Evolutionary conservation across 441 rosid genomes (phyloP), one percentile per base, ranked within the genome.

Genomic region (Viola pubescens): DNA sequence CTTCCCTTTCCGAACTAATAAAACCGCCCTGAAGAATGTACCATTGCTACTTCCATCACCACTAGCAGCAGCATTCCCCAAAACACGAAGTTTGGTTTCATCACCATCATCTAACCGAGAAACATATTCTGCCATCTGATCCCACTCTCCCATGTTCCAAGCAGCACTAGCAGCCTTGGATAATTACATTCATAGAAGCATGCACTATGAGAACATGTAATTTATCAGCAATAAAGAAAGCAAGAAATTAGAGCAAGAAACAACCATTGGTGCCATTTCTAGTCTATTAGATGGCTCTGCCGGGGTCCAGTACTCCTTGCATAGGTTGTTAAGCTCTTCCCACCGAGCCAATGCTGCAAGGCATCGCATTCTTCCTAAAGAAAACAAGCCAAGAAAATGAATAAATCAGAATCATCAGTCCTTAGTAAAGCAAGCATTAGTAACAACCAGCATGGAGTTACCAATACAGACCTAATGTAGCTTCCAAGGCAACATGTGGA

Each of bases 111-210:
- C 99, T 72, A 95, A 78, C 60, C 88, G 84, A 63, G 89, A 87
- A 55, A 91, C 99, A 77, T 91, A 95, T 73, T 95, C 99, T 4
- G 95, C 87, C 99, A 95, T 95, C 73, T 91, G 99, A 77, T 95
- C 98, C 98, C 98, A 95, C 70, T 95, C 99, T 52, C 98, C 97
- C 99, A 95, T 91, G 76, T 87, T 91, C 99, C 98, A 95, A 66
- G 99, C 99, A 81, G 99, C 99, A 48, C 4, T 51, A 66, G 98
- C 98, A 74, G 99, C 99, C 99, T 94, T 77, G 39, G 69, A 41
- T 43, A 75, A 67, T 34, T 59, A 51, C 7, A 45, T 49, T 56
- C 65, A 61, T 13, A 65, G 70, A 73, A 76, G 69, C 63, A 80
- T 66, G 37, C 42, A 53, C 52, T 40, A 39, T 42, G 43, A 51